Conservation (phyloP, 169 alveolate genomes). For the Cryptosporidium meleagridis region DNA sequence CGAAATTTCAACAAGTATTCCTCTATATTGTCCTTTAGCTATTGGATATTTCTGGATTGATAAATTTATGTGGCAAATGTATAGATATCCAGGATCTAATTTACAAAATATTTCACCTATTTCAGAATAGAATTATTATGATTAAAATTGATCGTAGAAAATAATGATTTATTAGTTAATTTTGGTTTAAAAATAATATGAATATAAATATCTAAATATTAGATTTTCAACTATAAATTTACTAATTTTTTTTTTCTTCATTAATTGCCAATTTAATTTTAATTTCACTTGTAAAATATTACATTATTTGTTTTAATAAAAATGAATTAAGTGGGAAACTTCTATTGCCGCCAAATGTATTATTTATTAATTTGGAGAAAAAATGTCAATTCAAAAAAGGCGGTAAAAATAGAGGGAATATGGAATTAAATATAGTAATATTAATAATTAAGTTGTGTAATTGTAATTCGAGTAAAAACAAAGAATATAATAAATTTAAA, state of each 20-base stretch:
- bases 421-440: background rate
- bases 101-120: conserved; percentile 40
- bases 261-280: too few species aligned
- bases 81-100: conserved; percentile 56
- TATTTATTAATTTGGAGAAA: background rate
- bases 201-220: background rate
- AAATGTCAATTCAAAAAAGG: background rate
- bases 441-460: background rate
- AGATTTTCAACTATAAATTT: too few species aligned
- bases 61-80: conserved; percentile 71
- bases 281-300: too few species aligned
- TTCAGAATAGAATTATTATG: background rate
- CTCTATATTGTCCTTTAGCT: conserved; percentile 53
- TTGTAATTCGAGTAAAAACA: background rate
- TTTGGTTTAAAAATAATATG: too few species aligned
- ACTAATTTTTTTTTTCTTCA: too few species aligned
- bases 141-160: background rate
- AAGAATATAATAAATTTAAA: too few species aligned
- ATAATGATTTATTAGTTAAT: too few species aligned
- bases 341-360: background rate
- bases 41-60: conserved; percentile 57
- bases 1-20: conserved; percentile 15
- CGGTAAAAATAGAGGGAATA: background rate
- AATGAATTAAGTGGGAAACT: too few species aligned
- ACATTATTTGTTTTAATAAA: too few species aligned